Evolutionary conservation across 2,329 filamentous ascomycete genomes (phyloP), one percentile per base, ranked within the genome.

Genomic region (Escovopsis weberi): DNA sequence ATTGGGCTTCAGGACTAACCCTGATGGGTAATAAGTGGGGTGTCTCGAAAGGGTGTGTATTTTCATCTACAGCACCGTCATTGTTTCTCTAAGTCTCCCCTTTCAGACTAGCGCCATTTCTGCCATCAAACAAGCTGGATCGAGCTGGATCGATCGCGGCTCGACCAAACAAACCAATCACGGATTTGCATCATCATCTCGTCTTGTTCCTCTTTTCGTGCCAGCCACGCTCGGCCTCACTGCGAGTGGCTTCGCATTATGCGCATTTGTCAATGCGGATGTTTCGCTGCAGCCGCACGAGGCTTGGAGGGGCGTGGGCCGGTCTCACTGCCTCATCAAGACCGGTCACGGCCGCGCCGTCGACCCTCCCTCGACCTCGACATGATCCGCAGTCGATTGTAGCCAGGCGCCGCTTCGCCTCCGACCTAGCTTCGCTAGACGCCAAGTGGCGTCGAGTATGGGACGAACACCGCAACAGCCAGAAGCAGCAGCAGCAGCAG

Each of bases 371-470:
- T 15, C 15, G 15, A 15, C 11, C 38, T 18, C 28, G 38, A 36
- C 44, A 39, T 28, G 42, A 46, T 28, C 45, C 42, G 12, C 45
- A 38, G 37, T 37, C 33, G 12, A 15, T 15, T 15, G 19, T 38
- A 28, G 6, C 26, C 34, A 53, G 49, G 48, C 55, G 63, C 48
- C 56, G 51, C 45, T 67, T 67, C 39, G 61, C 66, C 15, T 54
- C 76, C 40, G 60, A 76, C 47, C 59, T 75, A 18, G 59, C 58
- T 9, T 59, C 64, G 4, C 54, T 76, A 18, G 59, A 64, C 43
- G 44, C 57, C 41, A 75, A 74, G 60, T 77, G 74, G 74, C 68
- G 67, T 3, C 55, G 60, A 36, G 58, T 53, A 48, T 75, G 72
- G 70, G 50, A 52, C 9, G 47, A 54, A 33, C 28, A 41, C 12